Evolutionary conservation across 2,329 filamentous ascomycete species (phyloP).

Genomic region (Calonectria hawksworthii): DNA sequence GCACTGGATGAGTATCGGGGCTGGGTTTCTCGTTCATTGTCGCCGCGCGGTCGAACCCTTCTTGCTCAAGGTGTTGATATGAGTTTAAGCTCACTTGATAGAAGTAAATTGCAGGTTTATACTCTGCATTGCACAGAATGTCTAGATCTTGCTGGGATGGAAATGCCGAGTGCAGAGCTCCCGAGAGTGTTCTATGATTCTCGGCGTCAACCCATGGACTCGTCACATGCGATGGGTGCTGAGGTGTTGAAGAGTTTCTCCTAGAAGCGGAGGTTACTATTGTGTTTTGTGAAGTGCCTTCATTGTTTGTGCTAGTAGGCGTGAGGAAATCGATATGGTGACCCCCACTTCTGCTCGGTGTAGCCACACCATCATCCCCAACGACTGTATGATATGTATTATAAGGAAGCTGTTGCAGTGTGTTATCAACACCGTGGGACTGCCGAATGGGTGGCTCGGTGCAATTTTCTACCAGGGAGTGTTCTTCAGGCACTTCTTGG

Average conservation of each 20-base stretch:
- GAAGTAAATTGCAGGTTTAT: not conserved
- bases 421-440: not conserved
- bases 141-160: not conserved
- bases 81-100: not conserved
- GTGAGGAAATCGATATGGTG: not conserved
- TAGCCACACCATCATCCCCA: not conserved
- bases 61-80: not conserved
- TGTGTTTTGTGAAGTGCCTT: not conserved
- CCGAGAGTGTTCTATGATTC: not conserved
- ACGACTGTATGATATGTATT: not conserved
- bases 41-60: not conserved
- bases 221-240: not conserved
- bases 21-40: not conserved
- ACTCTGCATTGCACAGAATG: not conserved
- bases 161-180: not conserved
- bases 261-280: not conserved
- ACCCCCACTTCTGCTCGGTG: not conserved
- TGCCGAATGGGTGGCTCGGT: too few species aligned
- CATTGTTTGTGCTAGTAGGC: not conserved
- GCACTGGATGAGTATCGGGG: not conserved
- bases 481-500: conserved; percentile 13
- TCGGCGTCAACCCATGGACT: not conserved
- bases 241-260: not conserved
- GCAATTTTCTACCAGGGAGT: not conserved
- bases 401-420: not conserved